Conservation (phyloP, 2,329 filamentous ascomycete species). For the Phialemoniopsis sp. region DNA sequence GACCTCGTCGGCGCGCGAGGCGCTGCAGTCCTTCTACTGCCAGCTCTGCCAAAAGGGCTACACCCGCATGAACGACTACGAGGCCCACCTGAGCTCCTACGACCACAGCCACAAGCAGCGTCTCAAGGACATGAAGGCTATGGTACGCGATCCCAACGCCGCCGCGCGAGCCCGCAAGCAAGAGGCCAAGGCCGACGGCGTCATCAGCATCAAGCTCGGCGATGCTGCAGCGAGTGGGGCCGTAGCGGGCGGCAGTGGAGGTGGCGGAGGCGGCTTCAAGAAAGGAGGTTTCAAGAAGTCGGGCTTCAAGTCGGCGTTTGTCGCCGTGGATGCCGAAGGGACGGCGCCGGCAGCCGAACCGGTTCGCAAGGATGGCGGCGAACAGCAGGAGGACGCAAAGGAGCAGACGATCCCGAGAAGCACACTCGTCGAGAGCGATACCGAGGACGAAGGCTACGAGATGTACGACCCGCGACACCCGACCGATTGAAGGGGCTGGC, state of each 20-base stretch:
- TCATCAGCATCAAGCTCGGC: conserved; percentile 64
- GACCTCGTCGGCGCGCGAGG: conserved; percentile 65
- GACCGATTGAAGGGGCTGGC: conserved; percentile 44
- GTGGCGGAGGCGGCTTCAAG: conserved; percentile 47
- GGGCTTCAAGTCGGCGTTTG: conserved; percentile 76
- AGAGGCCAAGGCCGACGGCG: conserved; percentile 65
- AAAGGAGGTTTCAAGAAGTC: conserved; percentile 76
- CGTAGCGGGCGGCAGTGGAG: conserved; percentile 11
- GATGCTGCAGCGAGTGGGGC: conserved; percentile 24
- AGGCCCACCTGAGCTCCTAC: conserved; percentile 89
- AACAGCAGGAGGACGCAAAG: conserved; percentile 11
- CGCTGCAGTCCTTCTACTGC: conserved; percentile 78
- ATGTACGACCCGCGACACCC: conserved; percentile 59
- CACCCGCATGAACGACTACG: conserved; percentile 91
- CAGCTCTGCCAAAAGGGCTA: conserved; percentile 92
- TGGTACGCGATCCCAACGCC: conserved; percentile 68
- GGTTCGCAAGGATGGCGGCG: conserved; percentile 15
- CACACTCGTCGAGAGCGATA: conserved; percentile 52
- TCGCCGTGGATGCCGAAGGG: conserved; percentile 41
- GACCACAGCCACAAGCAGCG: conserved; percentile 94
- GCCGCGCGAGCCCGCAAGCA: conserved; percentile 62
- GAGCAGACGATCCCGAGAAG: conserved; percentile 17
- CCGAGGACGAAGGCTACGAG: conserved; percentile 68
- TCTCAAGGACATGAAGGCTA: conserved; percentile 82
- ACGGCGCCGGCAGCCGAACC: conserved; percentile 25